Evolutionary conservation across 441 rosid genomes (phyloP).

Genomic region (Brassica hybrid): DNA sequence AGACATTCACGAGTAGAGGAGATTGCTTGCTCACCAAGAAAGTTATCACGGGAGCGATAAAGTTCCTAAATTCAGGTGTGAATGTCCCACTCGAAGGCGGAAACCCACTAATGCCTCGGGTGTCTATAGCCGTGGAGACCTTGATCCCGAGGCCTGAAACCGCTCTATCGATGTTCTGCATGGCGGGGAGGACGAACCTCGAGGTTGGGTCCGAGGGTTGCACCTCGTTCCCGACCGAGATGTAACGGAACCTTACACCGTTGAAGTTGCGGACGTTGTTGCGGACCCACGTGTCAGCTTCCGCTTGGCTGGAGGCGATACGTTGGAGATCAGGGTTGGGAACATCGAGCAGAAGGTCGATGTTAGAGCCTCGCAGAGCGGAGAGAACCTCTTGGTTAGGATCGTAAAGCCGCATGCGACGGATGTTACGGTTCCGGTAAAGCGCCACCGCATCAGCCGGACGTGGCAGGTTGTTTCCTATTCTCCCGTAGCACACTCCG

Average conservation of each 20-base stretch:
- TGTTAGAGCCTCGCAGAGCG: constrained; percentile 33
- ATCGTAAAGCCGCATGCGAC: constrained; percentile 40
- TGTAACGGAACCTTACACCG: constrained; percentile 55
- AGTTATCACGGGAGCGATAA: constrained; percentile 43
- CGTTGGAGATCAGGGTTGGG: constrained; percentile 41
- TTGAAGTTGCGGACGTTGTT: constrained; percentile 46
- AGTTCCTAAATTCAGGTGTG: constrained; percentile 27
- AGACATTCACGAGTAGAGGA: constrained; percentile 48
- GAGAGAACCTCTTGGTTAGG: constrained; percentile 32
- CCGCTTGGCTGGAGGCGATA: constrained; percentile 50
- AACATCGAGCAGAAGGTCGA: constrained; percentile 42
- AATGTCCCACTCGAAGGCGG: constrained; percentile 53
- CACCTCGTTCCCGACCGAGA: constrained; percentile 62
- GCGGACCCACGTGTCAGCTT: constrained; percentile 55
- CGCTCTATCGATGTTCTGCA: constrained; percentile 46
- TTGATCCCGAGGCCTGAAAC: constrained; percentile 48
- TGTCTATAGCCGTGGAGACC: constrained; percentile 49
- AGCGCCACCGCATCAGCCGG: constrained; percentile 32
- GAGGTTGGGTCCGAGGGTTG: constrained; percentile 34
- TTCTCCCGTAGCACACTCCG: constrained; percentile 45
- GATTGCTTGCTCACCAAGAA: constrained; percentile 46
- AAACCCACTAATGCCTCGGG: constrained; percentile 12
- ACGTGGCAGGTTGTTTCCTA: constrained; percentile 40
- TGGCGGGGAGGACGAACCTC: constrained; percentile 49
- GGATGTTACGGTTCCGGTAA: constrained; percentile 34